Percentiles rank a stretch among this genome's conserved stretches.
phyloP scores from a whole-genome alignment of 345 rosid genomes.

The Moricandia arvensis region DNA sequence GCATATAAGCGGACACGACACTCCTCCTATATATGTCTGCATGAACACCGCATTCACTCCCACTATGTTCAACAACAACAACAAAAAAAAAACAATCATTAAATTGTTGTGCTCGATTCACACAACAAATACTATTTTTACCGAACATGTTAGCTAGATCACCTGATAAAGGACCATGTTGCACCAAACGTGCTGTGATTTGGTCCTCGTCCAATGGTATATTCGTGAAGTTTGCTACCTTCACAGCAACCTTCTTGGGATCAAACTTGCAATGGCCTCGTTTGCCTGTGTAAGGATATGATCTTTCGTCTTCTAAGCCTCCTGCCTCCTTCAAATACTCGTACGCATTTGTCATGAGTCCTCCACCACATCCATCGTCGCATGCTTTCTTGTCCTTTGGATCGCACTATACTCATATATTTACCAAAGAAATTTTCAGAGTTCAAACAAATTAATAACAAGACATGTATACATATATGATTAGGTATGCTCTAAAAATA shows the following conservation, averaged over 20 bases:
- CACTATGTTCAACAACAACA: constrained; percentile 39
- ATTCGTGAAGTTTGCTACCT: constrained; percentile 58
- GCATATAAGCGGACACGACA: constrained; percentile 82
- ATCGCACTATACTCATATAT: constrained; percentile 53
- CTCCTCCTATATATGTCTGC: constrained; percentile 92
- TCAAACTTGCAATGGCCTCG: constrained; percentile 62
- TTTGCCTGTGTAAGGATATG: constrained; percentile 69
- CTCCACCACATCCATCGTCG: constrained; percentile 78
- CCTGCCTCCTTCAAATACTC: constrained; percentile 73
- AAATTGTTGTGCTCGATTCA: background rate
- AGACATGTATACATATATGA: background rate
- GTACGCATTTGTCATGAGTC: constrained; percentile 91
- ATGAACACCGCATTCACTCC: constrained; percentile 79
- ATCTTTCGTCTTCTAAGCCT: constrained; percentile 66
- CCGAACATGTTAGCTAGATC: background rate
- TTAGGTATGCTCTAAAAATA: background rate
- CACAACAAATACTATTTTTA: background rate
- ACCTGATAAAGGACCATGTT: constrained; percentile 81
- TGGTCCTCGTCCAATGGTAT: constrained; percentile 68
- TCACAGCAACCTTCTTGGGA: constrained; percentile 50
- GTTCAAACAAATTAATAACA: background rate
- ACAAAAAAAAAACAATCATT: background rate
- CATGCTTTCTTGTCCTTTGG: constrained; percentile 55
- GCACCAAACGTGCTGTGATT: constrained; percentile 71
- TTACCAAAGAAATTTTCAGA: background rate